These are phyloP conservation scores for Solanum paucissectum DNA, from an alignment of 257 asterid genomes.

Conservation along the genomic window DNA sequence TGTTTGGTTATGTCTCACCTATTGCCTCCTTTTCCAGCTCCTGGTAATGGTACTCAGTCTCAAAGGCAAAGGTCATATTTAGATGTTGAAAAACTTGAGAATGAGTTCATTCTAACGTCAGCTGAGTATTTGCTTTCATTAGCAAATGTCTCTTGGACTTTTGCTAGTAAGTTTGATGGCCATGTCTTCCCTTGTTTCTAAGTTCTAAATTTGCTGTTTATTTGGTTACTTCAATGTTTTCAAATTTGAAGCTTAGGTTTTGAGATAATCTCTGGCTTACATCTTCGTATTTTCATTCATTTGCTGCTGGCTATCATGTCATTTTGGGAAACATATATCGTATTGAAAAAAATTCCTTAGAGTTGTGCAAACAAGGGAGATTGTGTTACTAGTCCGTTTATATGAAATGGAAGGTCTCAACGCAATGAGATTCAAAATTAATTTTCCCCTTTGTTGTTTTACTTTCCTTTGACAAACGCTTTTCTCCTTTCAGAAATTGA, in stretches of 20 bases:
- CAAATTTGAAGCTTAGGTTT: not conserved
- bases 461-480: not conserved
- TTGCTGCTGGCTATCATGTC: not conserved
- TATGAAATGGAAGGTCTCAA: not conserved
- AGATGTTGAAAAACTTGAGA: slow-evolving; percentile 76
- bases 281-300: not conserved
- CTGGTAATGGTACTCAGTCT: slow-evolving; percentile 41
- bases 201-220: not conserved
- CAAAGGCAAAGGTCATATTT: slow-evolving; percentile 44
- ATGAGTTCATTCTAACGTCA: slow-evolving; percentile 67
- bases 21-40: slow-evolving; percentile 33
- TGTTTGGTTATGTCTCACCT: slow-evolving; percentile 1
- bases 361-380: not conserved
- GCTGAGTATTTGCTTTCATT: slow-evolving; percentile 65
- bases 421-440: not conserved
- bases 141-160: slow-evolving; percentile 61
- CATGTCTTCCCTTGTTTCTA: not conserved
- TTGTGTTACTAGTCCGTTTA: not conserved
- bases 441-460: not conserved
- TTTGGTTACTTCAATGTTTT: not conserved
- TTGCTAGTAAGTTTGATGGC: not conserved
- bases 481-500: slow-evolving; percentile 45
- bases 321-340: not conserved
- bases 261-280: not conserved
- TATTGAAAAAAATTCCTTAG: not conserved